These are phyloP conservation scores for Amesomyces nigricolor DNA, from an alignment of 2,329 filamentous ascomycete species.

Conservation along the genomic window DNA sequence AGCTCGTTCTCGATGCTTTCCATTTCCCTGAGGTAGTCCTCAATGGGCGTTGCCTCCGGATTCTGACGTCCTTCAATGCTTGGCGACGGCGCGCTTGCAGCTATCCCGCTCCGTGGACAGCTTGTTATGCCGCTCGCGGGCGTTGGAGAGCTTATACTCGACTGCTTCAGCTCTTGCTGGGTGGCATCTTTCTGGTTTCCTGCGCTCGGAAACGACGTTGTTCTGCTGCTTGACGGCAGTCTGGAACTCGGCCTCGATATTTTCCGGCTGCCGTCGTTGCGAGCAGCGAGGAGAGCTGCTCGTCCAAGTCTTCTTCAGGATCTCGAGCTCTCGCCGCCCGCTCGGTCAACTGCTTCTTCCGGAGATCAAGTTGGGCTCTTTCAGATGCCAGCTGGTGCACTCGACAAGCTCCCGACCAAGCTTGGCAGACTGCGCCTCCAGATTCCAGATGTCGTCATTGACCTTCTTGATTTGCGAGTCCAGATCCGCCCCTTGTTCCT, in stretches of 20 bases:
- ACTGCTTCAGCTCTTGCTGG: slow-evolving; percentile 70
- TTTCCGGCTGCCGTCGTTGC: slow-evolving; percentile 57
- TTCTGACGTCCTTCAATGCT: slow-evolving; percentile 44
- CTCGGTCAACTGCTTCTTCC: slow-evolving; percentile 73
- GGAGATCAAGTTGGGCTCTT: slow-evolving; percentile 74
- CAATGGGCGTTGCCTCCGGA: slow-evolving; percentile 37
- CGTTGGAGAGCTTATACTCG: slow-evolving; percentile 64
- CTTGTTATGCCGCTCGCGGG: slow-evolving; percentile 58
- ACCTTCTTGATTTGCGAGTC: slow-evolving; percentile 65
- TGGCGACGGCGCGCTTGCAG: slow-evolving; percentile 53
- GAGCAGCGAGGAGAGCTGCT: slow-evolving; percentile 62
- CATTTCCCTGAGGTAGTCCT: slow-evolving; percentile 50
- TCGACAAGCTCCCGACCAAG: slow-evolving; percentile 78
- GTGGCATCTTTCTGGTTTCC: slow-evolving; percentile 64
- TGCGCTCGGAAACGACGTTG: slow-evolving; percentile 55
- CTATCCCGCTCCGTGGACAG: slow-evolving; percentile 57
- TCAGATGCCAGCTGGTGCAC: slow-evolving; percentile 77
- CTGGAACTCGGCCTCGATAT: slow-evolving; percentile 67
- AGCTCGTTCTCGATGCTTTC: slow-evolving; percentile 48
- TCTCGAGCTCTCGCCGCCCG: slow-evolving; percentile 69
- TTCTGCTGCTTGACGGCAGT: slow-evolving; percentile 52
- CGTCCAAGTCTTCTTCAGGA: slow-evolving; percentile 68
- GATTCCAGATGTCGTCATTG: slow-evolving; percentile 57
- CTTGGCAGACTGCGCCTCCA: slow-evolving; percentile 67
- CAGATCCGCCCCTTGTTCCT: slow-evolving; percentile 59